Percentiles rank a stretch among this genome's conserved stretches.
These are phyloP conservation scores for Paspalum notatum DNA, from an alignment of 176 grass and related monocot species.

Conservation along the genomic window DNA sequence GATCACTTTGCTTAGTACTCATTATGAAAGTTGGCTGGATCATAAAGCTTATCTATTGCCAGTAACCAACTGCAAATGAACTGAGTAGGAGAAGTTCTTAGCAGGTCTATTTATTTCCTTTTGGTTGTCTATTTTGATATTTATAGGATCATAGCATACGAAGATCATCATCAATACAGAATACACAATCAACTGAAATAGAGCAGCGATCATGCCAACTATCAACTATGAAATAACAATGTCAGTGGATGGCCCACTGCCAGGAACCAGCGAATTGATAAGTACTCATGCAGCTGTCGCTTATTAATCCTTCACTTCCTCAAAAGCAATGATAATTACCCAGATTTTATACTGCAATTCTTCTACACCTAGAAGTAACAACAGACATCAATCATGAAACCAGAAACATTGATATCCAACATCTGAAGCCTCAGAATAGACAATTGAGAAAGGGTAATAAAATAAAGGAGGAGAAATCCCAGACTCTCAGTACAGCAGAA, in stretches of 20 bases:
- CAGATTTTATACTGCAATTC: not conserved
- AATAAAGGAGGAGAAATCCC: not conserved
- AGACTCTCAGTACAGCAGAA: not conserved
- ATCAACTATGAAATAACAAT: not conserved
- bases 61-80: not conserved
- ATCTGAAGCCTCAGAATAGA: not conserved
- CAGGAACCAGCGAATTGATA: not conserved
- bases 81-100: not conserved
- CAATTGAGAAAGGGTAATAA: not conserved
- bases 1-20: slow-evolving; percentile 6
- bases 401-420: not conserved
- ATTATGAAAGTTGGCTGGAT: not conserved
- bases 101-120: not conserved
- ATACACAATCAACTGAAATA: not conserved
- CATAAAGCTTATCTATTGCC: not conserved
- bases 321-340: not conserved
- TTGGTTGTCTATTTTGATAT: not conserved
- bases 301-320: not conserved
- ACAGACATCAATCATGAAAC: not conserved
- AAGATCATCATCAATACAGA: not conserved
- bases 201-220: not conserved
- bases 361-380: not conserved
- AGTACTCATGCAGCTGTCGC: not conserved
- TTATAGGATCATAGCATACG: not conserved
- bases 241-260: not conserved